Evolutionary conservation across 768 basidiomycete species (phyloP), one percentile per base, ranked within the genome.

Genomic region (Kondoa malvinella): DNA sequence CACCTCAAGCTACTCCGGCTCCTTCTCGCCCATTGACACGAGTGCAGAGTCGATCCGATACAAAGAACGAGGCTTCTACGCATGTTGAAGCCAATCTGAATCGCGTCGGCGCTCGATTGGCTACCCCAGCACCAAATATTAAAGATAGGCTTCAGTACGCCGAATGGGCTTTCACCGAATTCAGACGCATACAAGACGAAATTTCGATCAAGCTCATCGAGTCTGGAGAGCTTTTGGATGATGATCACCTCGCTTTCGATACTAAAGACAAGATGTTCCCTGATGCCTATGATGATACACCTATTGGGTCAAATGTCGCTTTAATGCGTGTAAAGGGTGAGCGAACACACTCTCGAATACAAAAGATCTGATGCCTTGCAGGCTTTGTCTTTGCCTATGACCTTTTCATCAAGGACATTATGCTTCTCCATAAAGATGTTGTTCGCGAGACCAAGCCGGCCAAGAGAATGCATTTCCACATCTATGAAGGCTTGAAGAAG

Each of bases 401-500:
- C 1, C 70, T 69, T 14, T 74, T 76, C 60, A 69, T 72, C 30
- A 57, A 68, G 14, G 72, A 75, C 25, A 69, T 77, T 14, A 65
- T 70, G 4, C n/a, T 33, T 0, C 70, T 74, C 4, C 73, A 76
- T 68, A 60, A 69, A 30, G 66, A 56, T n/a, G 67, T 74, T 34
- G 72, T 70, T n/a, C 26, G 59, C 1, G 67, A 70, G 4, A 40
- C 61, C 32, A 62, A 63, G 58, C 58, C 21, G 14, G 17, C 68
- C 2, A 60, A 70, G 40, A 21, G 70, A 15, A 56, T 74, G 16
- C 73, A 76, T 59, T 58, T 77, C 29, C 76, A 77, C 66, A 68
- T 76, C 61, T 74, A 75, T 64, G 76, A 77, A 63, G 66, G 33
- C 4, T 66, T 74, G 12, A 66, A 65, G 29, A 70, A 63, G 56